A percentile compares a stretch with the other conserved stretches of the same genome.
Evolutionary conservation across 2,329 filamentous ascomycete species (phyloP).

Genomic region (Ophiostoma sp.): DNA sequence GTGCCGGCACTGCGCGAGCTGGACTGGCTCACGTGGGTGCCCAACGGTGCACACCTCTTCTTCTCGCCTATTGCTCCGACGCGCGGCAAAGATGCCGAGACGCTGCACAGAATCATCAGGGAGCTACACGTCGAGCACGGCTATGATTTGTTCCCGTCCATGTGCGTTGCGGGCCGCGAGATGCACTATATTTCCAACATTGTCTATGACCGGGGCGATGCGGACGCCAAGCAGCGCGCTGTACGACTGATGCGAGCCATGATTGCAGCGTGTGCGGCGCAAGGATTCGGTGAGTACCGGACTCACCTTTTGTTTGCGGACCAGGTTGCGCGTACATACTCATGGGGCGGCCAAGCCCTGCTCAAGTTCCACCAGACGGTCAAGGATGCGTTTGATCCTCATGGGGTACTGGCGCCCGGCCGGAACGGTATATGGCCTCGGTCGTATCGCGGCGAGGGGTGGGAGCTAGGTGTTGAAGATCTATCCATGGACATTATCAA

Average conservation of each 20-base stretch:
- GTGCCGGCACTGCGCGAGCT: slow-evolving; percentile 38
- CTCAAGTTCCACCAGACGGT: slow-evolving; percentile 38
- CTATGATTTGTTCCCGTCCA: slow-evolving; percentile 48
- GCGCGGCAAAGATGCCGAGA: slow-evolving; percentile 42
- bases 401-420: slow-evolving; percentile 44
- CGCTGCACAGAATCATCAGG: slow-evolving; percentile 40
- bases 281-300: slow-evolving; percentile 40
- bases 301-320: slow-evolving; percentile 40
- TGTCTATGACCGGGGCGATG: slow-evolving; percentile 40
- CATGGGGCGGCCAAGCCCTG: slow-evolving; percentile 36
- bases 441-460: slow-evolving; percentile 27
- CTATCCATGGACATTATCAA: slow-evolving; percentile 21
- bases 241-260: slow-evolving; percentile 35
- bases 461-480: slow-evolving; percentile 26
- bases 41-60: slow-evolving; percentile 45
- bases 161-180: slow-evolving; percentile 48
- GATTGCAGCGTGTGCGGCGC: slow-evolving; percentile 35
- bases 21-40: slow-evolving; percentile 45
- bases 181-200: slow-evolving; percentile 52
- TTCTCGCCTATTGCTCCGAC: slow-evolving; percentile 50
- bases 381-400: slow-evolving; percentile 40
- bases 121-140: slow-evolving; percentile 39
- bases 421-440: slow-evolving; percentile 44
- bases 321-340: slow-evolving; percentile 38
- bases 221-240: slow-evolving; percentile 31